These are phyloP conservation scores for Saccharomycopsis sp. DNA, from an alignment of 805 yeast genomes.

Conservation along the genomic window DNA sequence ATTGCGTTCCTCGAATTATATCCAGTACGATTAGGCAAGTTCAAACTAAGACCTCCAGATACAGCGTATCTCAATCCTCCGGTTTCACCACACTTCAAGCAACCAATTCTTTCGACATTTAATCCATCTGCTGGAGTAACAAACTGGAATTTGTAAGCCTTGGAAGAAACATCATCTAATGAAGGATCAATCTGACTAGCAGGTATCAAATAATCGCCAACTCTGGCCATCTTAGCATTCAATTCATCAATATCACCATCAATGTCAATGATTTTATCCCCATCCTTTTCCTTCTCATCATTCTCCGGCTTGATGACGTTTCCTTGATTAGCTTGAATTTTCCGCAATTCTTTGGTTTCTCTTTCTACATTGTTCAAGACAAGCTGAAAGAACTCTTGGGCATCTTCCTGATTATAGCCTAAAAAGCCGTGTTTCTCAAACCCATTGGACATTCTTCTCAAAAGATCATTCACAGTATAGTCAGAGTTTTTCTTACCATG, in stretches of 20 bases:
- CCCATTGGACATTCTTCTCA: conserved; percentile 67
- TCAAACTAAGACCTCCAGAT: conserved; percentile 65
- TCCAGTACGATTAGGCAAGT: conserved; percentile 45
- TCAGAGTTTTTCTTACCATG: conserved; percentile 49
- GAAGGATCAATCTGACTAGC: conserved; percentile 69
- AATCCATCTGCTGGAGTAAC: conserved; percentile 91
- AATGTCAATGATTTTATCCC: conserved; percentile 23
- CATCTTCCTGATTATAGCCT: conserved; percentile 93
- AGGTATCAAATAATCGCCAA: conserved; percentile 63
- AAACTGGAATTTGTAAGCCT: conserved; percentile 47
- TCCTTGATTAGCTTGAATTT: conserved; percentile 22
- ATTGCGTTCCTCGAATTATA: conserved; percentile 17
- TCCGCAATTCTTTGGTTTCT: conserved; percentile 36
- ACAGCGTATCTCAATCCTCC: conserved; percentile 87
- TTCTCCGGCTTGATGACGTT: conserved; percentile 18
- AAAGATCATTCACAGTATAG: conserved; percentile 52
- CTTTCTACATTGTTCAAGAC: conserved; percentile 60
- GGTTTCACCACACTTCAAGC: conserved; percentile 84
- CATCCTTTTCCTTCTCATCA: conserved; percentile 24
- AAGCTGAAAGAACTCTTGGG: conserved; percentile 90
- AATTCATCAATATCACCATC: conserved; percentile 23
- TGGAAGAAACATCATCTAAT: conserved; percentile 32
- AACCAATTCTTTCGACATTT: conserved; percentile 83
- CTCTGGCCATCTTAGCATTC: conserved; percentile 33
- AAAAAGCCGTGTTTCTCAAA: conserved; percentile 70